A percentile compares a stretch with the other conserved stretches of the same genome.
Conservation (phyloP, 192 early-diverging fungal genomes). For the Cladochytrium replicatum region DNA sequence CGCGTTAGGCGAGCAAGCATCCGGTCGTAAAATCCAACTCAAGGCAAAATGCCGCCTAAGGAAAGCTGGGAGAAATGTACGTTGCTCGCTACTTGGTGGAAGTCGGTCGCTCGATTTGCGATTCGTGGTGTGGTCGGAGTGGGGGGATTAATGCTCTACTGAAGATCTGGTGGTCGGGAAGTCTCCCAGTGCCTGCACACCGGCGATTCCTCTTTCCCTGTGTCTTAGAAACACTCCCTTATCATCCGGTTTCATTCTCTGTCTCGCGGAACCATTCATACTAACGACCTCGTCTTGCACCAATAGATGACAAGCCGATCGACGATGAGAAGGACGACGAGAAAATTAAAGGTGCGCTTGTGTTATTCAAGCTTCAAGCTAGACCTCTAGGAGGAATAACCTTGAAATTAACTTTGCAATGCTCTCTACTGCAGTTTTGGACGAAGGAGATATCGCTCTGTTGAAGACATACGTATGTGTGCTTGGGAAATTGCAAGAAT, state of each 20-base stretch:
- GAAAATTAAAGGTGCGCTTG: constrained; percentile 64
- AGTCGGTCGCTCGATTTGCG: no score
- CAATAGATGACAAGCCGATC: constrained; percentile 68
- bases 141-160: no score
- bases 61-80: constrained; percentile 97
- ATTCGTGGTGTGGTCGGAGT: no score
- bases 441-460: constrained; percentile 85
- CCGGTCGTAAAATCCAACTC: no score
- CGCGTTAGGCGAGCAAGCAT: no score
- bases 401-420: no score
- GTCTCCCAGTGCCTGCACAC: no score
- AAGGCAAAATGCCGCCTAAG: constrained; percentile 72
- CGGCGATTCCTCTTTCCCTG: no score
- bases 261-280: not conserved
- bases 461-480: constrained; percentile 82
- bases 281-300: not conserved
- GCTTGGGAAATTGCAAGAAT: no score
- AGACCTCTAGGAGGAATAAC: not conserved
- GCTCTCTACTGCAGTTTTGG: constrained; percentile 48
- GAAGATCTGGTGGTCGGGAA: no score
- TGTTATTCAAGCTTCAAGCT: not conserved
- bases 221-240: no score
- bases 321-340: constrained; percentile 78
- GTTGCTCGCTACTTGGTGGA: no score
- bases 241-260: not conserved